These are phyloP conservation scores for Agrostemma githago DNA, from an alignment of 148 eudicot genomes.

Conservation along the genomic window DNA sequence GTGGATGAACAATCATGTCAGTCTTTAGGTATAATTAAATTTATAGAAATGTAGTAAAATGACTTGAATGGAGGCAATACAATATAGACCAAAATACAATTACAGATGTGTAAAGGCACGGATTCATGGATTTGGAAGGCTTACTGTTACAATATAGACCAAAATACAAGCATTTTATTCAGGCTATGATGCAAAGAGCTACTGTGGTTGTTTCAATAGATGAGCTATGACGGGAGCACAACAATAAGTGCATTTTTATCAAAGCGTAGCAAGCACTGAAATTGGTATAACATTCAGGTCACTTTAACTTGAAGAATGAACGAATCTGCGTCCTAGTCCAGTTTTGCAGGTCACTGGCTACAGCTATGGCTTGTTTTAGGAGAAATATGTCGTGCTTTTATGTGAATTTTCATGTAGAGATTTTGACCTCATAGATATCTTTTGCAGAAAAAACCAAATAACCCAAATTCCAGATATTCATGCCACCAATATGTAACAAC, in stretches of 20 bases:
- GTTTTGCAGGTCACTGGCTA: not conserved
- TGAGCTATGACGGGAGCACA: not conserved
- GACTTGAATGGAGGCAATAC: not conserved
- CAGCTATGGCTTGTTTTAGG: not conserved
- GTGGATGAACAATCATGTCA: not conserved
- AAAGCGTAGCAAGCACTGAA: not conserved
- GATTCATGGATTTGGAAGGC: not conserved
- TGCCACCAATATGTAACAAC: not conserved
- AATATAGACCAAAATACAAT: not conserved
- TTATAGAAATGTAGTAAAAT: not conserved
- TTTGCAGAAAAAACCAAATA: not conserved
- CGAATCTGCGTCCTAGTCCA: not conserved
- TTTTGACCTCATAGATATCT: not conserved
- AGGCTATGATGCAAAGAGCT: not conserved
- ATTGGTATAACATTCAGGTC: not conserved
- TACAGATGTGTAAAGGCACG: not conserved
- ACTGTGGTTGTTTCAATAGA: not conserved
- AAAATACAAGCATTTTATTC: not conserved
- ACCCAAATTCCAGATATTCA: not conserved
- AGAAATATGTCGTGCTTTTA: not conserved
- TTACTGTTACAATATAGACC: not conserved
- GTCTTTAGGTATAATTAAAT: not conserved
- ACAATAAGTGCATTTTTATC: not conserved
- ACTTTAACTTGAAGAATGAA: not conserved
- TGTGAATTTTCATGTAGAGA: not conserved